Evolutionary conservation across 768 basidiomycete genomes (phyloP), one percentile per base, ranked within the genome.

Genomic region (Rhodotorula babjevae): DNA sequence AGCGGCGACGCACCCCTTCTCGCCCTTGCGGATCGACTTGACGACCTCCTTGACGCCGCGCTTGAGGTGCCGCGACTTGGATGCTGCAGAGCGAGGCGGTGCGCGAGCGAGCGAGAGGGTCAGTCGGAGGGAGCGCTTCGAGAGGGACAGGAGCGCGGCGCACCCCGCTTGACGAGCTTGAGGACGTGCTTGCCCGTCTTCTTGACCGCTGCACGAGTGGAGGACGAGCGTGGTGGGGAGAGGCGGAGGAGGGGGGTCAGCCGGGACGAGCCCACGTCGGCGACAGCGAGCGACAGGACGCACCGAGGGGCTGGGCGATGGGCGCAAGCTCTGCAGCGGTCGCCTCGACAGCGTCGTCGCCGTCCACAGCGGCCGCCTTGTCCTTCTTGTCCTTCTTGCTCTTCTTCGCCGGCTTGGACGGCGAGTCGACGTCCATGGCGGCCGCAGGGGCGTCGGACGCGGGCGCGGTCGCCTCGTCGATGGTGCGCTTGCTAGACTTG

Each of bases 41-140:
- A 96, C 93, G 47, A 99, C 92, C 82, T 99, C 96, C 82, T 98
- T 98, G 61, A 99, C 95, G 53, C 96, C 96, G 58, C 96, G 87
- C 84, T 96, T 97, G 46, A 98, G 89, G 81, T 96, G 93, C 52
- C 95, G 87, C 53, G 88, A 88, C 81, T 95, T 96, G 36, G 94
- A 93, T 27, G 96, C 93, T 95, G 78, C 0, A 33, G 56, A 18
- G 29, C 16, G 50, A 59, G 47, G 2, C 25, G 9, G 47, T 10
- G 50, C 50, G 50, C 25, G 18, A 19, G 50, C 25, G 29, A 14
- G 21, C 4, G 19, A 29, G 61, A 3, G 14, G 53, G 50, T 52
- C 27, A 52, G 50, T 25, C 5, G 2, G n/a, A 2, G 52, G 31
- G 4, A 19, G 29, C n/a, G 31, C 11, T 3, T 0, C 16, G 49